phyloP scores from a whole-genome alignment of 176 grass and related monocot species.

The Saccharum spontaneum region DNA sequence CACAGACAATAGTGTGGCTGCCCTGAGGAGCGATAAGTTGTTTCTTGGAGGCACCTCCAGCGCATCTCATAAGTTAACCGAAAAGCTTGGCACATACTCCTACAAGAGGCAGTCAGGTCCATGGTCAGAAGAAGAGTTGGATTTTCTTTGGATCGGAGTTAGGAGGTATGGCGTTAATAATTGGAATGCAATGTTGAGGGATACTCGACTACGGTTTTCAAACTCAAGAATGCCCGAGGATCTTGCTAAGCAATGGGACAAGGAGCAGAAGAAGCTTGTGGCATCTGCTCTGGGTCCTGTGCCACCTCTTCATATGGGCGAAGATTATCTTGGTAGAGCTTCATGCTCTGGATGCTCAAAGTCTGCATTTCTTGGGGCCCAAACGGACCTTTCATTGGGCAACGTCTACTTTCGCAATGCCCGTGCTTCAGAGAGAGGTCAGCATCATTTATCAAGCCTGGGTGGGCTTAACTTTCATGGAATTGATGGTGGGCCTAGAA shows the following conservation, averaged over 20 bases:
- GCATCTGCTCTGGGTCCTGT: slow-evolving; percentile 19
- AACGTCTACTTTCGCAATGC: slow-evolving; percentile 36
- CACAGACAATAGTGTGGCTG: slow-evolving; percentile 17
- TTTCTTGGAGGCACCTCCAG: slow-evolving; percentile 33
- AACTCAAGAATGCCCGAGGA: slow-evolving; percentile 65
- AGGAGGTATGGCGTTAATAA: slow-evolving; percentile 86
- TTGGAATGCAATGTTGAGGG: slow-evolving; percentile 77
- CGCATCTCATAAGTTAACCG: slow-evolving; percentile 42
- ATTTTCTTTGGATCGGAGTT: slow-evolving; percentile 98
- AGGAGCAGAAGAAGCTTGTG: slow-evolving; percentile 85
- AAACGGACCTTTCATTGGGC: slow-evolving; percentile 61
- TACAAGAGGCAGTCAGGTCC: slow-evolving; percentile 44
- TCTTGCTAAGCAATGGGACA: slow-evolving; percentile 77
- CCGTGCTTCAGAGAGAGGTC: slow-evolving; percentile 16
- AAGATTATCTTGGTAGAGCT: slow-evolving; percentile 38
- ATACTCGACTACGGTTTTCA: slow-evolving; percentile 63
- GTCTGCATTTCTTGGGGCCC: slow-evolving; percentile 36
- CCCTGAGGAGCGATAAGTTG: slow-evolving; percentile 20
- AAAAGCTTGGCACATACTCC: slow-evolving; percentile 41
- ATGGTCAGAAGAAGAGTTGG: slow-evolving; percentile 93
- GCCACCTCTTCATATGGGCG: not conserved
- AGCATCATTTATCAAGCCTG: slow-evolving; percentile 38
- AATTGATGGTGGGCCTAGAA: slow-evolving; percentile 10
- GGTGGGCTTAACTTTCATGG: slow-evolving; percentile 29
- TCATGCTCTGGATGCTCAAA: slow-evolving; percentile 49